A percentile compares a stretch with the other conserved stretches of the same genome.
Conservation (phyloP, 176 grass and related monocot species). For the Pharus latifolius region DNA sequence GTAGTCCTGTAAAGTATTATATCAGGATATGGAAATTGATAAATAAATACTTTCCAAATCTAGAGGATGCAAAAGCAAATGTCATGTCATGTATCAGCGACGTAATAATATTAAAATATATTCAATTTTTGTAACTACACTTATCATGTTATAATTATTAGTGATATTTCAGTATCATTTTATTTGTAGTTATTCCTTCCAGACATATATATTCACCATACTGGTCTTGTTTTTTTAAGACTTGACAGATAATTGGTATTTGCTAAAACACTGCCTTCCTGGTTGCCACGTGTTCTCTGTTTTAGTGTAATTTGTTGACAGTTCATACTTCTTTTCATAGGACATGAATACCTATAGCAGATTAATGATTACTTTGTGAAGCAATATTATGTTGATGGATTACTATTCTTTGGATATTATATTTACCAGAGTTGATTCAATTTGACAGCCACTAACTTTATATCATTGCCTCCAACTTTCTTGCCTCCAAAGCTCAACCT, state of each 20-base stretch:
- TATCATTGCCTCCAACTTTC: slow-evolving; percentile 79
- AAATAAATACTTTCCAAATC: background rate
- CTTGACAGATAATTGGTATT: background rate
- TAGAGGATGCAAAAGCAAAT: background rate
- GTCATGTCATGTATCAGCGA: background rate
- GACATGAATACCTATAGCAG: background rate
- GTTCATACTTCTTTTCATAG: background rate
- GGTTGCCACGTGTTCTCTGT: background rate
- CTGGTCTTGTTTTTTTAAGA: background rate
- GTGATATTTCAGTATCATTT: background rate
- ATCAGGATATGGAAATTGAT: too few species aligned
- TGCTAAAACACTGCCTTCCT: background rate
- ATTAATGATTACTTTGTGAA: background rate
- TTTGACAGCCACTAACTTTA: slow-evolving; percentile 73
- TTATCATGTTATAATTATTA: background rate
- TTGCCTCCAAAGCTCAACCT: slow-evolving; percentile 26
- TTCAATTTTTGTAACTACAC: too few species aligned
- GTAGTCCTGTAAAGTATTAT: too few species aligned
- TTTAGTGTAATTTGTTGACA: background rate
- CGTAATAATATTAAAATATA: too few species aligned
- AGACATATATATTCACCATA: background rate
- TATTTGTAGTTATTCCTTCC: background rate
- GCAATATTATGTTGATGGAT: background rate
- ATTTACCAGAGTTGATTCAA: background rate
- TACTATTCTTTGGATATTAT: background rate